Evolutionary conservation across 2,329 filamentous ascomycete genomes (phyloP).

Genomic region (Hypomyces rosellus): DNA sequence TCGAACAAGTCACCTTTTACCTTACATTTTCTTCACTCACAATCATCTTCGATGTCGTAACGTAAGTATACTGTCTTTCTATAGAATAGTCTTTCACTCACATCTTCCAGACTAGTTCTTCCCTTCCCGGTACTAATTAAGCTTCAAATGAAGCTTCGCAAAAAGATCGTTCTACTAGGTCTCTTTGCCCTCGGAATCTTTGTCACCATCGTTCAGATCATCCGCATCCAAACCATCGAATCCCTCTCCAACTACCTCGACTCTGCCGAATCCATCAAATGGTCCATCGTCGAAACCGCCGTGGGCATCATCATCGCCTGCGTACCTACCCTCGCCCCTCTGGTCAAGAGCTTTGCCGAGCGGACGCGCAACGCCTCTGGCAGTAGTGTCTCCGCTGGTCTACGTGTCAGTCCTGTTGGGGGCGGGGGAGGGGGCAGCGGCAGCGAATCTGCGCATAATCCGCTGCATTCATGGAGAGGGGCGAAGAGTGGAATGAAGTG

Average conservation of each 20-base stretch:
- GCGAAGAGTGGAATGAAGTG: too few relatives aligned
- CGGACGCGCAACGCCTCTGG: conserved; percentile 17
- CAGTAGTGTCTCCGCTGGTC: not conserved
- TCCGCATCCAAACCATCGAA: conserved; percentile 44
- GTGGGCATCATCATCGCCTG: conserved; percentile 37
- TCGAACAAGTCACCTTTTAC: conserved; percentile 36
- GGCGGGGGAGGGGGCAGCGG: too few relatives aligned
- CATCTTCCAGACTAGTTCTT: conserved; percentile 28
- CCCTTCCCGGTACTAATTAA: conserved; percentile 35
- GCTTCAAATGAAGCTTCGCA: conserved; percentile 30
- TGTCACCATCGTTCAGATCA: conserved; percentile 43
- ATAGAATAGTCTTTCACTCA: not conserved
- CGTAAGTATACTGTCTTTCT: conserved; percentile 26
- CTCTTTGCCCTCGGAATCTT: conserved; percentile 46
- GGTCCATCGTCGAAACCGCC: conserved; percentile 41
- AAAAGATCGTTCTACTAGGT: conserved; percentile 35
- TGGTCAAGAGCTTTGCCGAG: conserved; percentile 31
- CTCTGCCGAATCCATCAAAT: conserved; percentile 35
- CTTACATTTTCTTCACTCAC: conserved; percentile 35
- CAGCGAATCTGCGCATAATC: too few relatives aligned
- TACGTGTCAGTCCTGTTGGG: too few relatives aligned
- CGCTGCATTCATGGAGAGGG: too few relatives aligned
- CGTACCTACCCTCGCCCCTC: conserved; percentile 37
- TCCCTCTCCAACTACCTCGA: conserved; percentile 39
- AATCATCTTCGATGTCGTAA: conserved; percentile 34